Base-by-base conservation (phyloP, 768 basidiomycete genomes). In the Auricularia sp. region DNA sequence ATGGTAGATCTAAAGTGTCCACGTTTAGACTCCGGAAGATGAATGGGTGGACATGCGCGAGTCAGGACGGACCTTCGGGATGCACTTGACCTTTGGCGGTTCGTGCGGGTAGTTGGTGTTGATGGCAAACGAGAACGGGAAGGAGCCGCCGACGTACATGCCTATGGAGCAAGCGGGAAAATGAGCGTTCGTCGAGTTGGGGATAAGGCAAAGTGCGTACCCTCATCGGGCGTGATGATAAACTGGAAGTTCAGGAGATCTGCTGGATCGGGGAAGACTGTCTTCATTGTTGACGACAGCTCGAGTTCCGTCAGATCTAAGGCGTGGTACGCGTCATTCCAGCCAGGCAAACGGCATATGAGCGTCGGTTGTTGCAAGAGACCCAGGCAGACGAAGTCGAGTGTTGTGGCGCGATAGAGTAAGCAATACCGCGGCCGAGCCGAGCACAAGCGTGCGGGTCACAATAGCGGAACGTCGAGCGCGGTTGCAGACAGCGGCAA, bases 61-160 rank as follows among this genome's bases (percentile, higher is more conserved):
- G 29, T 29, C 29, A 29, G 29, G 29, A 29, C 87, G 64, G 72
- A 95, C 96, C 68, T 87, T 97, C 73, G 93, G 93, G 58, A 87
- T 88, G 79, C 96, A 98, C 74, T 96, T 94, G 78, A 99, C 97
- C 77, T 98, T 99, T 71, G 97, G 97, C 62, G 97, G 94, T 70
- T 99, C 96, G 74, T 99, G 97, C 63, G 97, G 97, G 77, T 99
- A 99, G 77, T 96, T 98, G 75, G 86, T 87, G 78, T 93, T 97
- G 84, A 99, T 98, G 68, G 81, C 84, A 77, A 99, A 95, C 44
- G 93, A 93, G 81, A 99, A 99, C 63, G 80, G 76, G 80, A 98
- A 99, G 21, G 87, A 79, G 68, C 94, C 96, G 71, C 93, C 92
- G 77, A 93, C 92, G 82, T 99, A 99, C 91, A 99, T 98, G 70